Percentiles rank a stretch among this genome's conserved stretches.
Evolutionary conservation across 2,329 filamentous ascomycete species (phyloP).

Genomic region (Alternaria hordeiaustralica): DNA sequence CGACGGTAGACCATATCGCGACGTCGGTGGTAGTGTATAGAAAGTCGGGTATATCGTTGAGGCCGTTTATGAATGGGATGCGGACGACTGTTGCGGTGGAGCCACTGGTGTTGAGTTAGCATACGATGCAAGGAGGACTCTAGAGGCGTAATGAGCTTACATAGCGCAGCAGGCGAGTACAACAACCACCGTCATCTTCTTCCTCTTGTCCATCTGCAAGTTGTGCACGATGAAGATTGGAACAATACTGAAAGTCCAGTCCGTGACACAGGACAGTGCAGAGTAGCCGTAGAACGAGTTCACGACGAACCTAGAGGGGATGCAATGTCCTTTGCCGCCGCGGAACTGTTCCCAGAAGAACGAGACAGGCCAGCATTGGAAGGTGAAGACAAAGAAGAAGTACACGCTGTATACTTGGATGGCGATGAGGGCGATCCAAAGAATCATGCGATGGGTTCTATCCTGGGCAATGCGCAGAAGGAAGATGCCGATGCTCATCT

Average conservation of each 20-base stretch:
- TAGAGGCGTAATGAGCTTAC: slow-evolving; percentile 6
- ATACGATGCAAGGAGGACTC: neutral
- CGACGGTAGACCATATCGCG: slow-evolving; percentile 24
- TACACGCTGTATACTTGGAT: slow-evolving; percentile 17
- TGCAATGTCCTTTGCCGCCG: slow-evolving; percentile 17
- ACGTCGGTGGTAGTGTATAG: slow-evolving; percentile 22
- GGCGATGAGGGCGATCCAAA: slow-evolving; percentile 14
- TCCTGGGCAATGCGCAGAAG: slow-evolving; percentile 19
- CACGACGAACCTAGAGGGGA: slow-evolving; percentile 11
- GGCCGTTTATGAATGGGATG: slow-evolving; percentile 17
- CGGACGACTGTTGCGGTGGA: slow-evolving; percentile 21
- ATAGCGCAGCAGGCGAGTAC: slow-evolving; percentile 22
- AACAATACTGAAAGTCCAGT: slow-evolving; percentile 22
- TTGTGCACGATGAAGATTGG: slow-evolving; percentile 22
- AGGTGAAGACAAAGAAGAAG: slow-evolving; percentile 22
- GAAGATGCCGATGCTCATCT: slow-evolving; percentile 22
- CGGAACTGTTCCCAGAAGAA: slow-evolving; percentile 22
- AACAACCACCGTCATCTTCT: slow-evolving; percentile 18
- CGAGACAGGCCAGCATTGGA: slow-evolving; percentile 21
- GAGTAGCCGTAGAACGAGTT: slow-evolving; percentile 20
- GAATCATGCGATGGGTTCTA: slow-evolving; percentile 15
- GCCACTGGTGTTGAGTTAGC: slow-evolving; percentile 11
- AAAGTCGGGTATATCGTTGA: slow-evolving; percentile 19
- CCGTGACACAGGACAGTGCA: slow-evolving; percentile 12
- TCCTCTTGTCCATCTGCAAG: slow-evolving; percentile 17